phyloP scores from a whole-genome alignment of 192 early-diverging fungal species.

The Ramicandelaber brevisporus region DNA sequence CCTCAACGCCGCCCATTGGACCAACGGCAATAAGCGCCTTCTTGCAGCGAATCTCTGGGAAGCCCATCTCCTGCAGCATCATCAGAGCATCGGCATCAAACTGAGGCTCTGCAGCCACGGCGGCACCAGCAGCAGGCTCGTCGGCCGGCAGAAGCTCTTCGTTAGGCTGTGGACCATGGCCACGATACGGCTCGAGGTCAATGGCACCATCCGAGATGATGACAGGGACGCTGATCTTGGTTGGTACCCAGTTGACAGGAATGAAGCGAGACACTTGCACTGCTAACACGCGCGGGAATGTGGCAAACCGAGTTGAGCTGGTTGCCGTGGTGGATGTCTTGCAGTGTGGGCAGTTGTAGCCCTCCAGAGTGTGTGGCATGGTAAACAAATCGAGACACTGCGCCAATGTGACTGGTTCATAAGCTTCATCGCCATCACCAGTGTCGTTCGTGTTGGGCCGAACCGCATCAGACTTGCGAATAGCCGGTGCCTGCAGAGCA shows the following conservation, averaged over 20 bases:
- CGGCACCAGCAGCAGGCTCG: conserved; percentile 4
- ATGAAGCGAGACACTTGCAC: conserved; percentile 46
- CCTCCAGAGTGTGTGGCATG: conserved; percentile 22
- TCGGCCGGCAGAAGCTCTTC: conserved; percentile 65
- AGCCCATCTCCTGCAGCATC: conserved; percentile 82
- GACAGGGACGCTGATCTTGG: conserved; percentile 27
- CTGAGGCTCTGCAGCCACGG: conserved; percentile 7
- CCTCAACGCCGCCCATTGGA: conserved; percentile 42
- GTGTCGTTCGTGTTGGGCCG: too few species aligned
- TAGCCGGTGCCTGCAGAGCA: conserved; percentile 45
- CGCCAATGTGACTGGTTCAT: conserved; percentile 27
- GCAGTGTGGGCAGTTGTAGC: conserved; percentile 34
- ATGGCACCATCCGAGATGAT: conserved; percentile 19
- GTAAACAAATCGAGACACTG: conserved; percentile 39
- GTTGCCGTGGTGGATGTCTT: conserved; percentile 22
- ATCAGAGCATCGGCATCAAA: conserved; percentile 41
- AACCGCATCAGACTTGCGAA: too few species aligned
- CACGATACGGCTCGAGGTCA: conserved; percentile 42
- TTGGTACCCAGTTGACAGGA: conserved; percentile 61
- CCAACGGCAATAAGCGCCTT: conserved; percentile 65
- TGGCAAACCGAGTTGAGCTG: conserved; percentile 38
- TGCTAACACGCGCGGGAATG: conserved; percentile 49
- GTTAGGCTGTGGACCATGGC: conserved; percentile 28
- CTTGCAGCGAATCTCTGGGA: conserved; percentile 57
- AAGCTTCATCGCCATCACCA: conserved; percentile 7